phyloP scores from a whole-genome alignment of 179 eudicot genomes.

The Amaranthus tricolor region DNA sequence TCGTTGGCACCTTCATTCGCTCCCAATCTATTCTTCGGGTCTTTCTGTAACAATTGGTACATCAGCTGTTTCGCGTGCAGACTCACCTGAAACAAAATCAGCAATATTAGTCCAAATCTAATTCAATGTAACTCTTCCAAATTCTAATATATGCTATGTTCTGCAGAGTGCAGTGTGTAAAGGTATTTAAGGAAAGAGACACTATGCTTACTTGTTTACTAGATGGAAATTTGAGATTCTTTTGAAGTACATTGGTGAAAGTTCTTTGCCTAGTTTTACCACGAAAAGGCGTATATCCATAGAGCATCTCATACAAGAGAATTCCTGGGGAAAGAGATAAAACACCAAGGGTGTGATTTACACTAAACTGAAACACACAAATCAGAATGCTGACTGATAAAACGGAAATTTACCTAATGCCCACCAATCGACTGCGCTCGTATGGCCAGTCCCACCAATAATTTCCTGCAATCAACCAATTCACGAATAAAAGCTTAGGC shows the following conservation, averaged over 20 bases:
- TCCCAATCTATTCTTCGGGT: constrained; percentile 83
- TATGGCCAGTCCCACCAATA: constrained; percentile 86
- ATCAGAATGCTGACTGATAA: not conserved
- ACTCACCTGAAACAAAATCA: constrained; percentile 56
- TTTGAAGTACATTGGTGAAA: constrained; percentile 78
- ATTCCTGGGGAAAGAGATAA: constrained; percentile 47
- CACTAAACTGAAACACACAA: not conserved
- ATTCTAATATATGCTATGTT: not conserved
- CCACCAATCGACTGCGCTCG: constrained; percentile 99
- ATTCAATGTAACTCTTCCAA: not conserved
- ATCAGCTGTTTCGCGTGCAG: constrained; percentile 79
- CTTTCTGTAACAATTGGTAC: constrained; percentile 76
- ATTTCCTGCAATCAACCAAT: constrained; percentile 59
- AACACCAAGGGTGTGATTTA: not conserved
- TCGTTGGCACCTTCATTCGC: constrained; percentile 93
- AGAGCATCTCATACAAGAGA: constrained; percentile 87
- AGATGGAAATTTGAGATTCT: constrained; percentile 72
- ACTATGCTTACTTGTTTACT: constrained; percentile 51
- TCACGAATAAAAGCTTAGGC: constrained; percentile 14
- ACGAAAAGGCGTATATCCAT: constrained; percentile 93
- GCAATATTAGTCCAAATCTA: not conserved
- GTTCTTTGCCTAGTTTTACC: constrained; percentile 98
- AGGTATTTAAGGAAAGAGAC: not conserved
- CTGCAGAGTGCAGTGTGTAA: not conserved
- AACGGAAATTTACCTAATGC: constrained; percentile 67